Conservation (phyloP, 345 rosid species). For the Physaria fendleri region DNA sequence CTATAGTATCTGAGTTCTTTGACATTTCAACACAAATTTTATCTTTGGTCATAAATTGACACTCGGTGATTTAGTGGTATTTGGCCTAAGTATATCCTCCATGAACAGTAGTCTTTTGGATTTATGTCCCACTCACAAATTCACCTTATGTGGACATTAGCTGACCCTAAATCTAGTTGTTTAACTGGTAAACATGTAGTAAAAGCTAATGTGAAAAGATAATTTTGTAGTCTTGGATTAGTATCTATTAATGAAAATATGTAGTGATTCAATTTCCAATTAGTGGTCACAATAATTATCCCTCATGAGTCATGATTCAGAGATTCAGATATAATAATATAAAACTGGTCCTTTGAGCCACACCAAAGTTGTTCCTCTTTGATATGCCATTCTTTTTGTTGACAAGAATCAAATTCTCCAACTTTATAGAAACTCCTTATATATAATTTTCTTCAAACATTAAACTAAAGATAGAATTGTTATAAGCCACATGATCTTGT, state of each 20-base stretch:
- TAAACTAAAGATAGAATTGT: not conserved
- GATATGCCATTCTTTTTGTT: constrained; percentile 25
- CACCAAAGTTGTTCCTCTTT: constrained; percentile 22
- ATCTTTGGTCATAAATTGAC: too few relatives aligned
- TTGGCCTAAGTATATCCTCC: too few relatives aligned
- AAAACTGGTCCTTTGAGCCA: constrained; percentile 12
- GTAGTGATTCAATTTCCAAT: not conserved
- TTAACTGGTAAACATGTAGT: not conserved
- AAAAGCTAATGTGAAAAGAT: constrained; percentile 7
- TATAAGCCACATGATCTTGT: not conserved
- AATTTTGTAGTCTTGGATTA: not conserved
- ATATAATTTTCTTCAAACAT: constrained; percentile 6
- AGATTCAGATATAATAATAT: constrained; percentile 14
- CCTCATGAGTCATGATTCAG: constrained; percentile 14
- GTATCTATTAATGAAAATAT: constrained; percentile 17
- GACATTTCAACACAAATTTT: not conserved
- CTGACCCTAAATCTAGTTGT: too few relatives aligned
- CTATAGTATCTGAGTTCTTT: not conserved
- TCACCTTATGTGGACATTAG: too few relatives aligned
- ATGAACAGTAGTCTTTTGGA: too few relatives aligned
- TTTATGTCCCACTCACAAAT: too few relatives aligned
- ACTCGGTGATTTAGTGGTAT: too few relatives aligned
- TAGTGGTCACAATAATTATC: constrained; percentile 27
- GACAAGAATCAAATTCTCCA: constrained; percentile 25
- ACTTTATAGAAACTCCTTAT: constrained; percentile 10